Evolutionary conservation across 148 eudicot species (phyloP), one percentile per base, ranked within the genome.

Genomic region (Nyssa sinensis): DNA sequence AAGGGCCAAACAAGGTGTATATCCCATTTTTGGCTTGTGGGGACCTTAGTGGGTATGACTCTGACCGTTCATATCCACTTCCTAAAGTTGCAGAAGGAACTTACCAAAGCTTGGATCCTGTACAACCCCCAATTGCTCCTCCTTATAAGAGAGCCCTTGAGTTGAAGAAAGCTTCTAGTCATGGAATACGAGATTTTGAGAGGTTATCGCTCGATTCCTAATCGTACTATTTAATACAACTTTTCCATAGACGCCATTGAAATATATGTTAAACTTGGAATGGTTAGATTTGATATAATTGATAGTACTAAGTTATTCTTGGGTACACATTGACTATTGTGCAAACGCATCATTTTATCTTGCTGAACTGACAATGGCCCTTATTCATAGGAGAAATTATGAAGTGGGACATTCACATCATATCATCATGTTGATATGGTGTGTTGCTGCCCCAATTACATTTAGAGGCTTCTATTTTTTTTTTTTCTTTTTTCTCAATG

Each of bases 21-120:
- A 95, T 95, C 58, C 99, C 99, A n/a, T 95, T 95, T 83, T 84
- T 95, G 78, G 99, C 99, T 32, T 95, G 99, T 64, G 99, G 99
- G 68, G 99, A 95, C 81, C 91, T 95, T 16, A 83, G 84, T 28
- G 99, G 99, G 62, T 95, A 92, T 33, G 99, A 95, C 78, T 95
- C 99, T 0, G 99, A 95, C 74, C 90, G 93, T 32, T 95, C 99
- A 30, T 95, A 95, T 75, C 99, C 97, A 0, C 92, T 95, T 67
- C 86, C 99, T 72, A 88, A 78, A 81, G 83, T 67, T 57, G 90
- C 88, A 2, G 86, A 88, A 69, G 98, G 98, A 65, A 80, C 89
- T 11, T 94, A 94, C 82, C 84, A 81, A 80, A 88, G 89, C 82
- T 83, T 95, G 74, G 97, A 93, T 80, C 99, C 99, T 0, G 85